Evolutionary conservation across 768 basidiomycete species (phyloP).

Genomic region (Suillus fuscotomentosus): DNA sequence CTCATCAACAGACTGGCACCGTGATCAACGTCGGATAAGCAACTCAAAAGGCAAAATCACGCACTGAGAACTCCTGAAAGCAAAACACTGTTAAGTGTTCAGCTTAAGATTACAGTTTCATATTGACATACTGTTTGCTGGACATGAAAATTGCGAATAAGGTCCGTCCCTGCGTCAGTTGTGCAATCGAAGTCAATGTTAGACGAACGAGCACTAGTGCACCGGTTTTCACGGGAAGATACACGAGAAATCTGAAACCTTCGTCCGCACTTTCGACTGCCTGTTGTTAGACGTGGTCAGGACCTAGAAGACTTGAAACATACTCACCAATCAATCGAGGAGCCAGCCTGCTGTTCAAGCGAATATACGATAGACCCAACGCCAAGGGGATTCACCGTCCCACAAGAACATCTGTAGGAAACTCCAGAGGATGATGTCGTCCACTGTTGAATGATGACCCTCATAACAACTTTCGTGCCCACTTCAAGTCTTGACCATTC

Average conservation of each 20-base stretch:
- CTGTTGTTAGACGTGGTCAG: slow-evolving; percentile 10
- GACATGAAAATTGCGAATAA: not conserved
- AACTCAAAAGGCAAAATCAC: not conserved
- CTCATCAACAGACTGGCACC: not conserved
- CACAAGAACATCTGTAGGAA: slow-evolving; percentile 9
- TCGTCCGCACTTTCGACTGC: slow-evolving; percentile 21
- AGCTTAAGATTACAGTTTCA: not conserved
- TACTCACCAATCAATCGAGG: slow-evolving; percentile 24
- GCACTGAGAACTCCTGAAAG: not conserved
- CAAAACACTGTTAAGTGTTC: not conserved
- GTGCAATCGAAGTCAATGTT: not conserved
- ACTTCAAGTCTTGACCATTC: slow-evolving; percentile 12
- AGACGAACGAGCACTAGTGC: not conserved
- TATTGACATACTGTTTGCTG: not conserved
- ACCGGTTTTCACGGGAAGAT: not conserved
- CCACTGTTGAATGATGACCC: not conserved
- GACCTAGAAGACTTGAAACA: not conserved
- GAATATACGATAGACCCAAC: slow-evolving; percentile 11
- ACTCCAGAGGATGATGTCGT: not conserved
- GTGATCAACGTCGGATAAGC: not conserved
- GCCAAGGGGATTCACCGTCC: slow-evolving; percentile 16
- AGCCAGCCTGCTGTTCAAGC: slow-evolving; percentile 20
- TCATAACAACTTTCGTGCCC: slow-evolving; percentile 27
- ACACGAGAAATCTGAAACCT: slow-evolving; percentile 20
- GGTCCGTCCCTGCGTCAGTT: not conserved